A percentile compares a stretch with the other conserved stretches of the same genome.
Conservation (phyloP, 2,329 filamentous ascomycete genomes). For the Sphaerostilbella broomeana region DNA sequence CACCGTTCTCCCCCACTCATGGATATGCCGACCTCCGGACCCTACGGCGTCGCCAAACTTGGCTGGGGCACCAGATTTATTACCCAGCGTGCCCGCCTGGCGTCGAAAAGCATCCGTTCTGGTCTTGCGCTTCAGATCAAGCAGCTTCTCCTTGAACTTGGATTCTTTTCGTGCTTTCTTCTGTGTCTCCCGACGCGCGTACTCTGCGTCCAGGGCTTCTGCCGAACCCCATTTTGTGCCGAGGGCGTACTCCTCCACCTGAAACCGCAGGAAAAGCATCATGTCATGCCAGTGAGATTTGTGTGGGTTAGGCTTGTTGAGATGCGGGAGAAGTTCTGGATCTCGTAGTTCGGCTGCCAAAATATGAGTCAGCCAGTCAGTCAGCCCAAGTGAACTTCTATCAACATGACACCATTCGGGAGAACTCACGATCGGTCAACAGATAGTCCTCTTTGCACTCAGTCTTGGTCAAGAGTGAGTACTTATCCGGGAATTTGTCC, state of each 20-base stretch:
- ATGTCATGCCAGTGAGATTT: constrained; percentile 97
- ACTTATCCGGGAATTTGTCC: constrained; percentile 84
- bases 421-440: constrained; percentile 71
- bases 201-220: constrained; percentile 82
- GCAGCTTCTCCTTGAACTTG: constrained; percentile 84
- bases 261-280: constrained; percentile 92
- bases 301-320: constrained; percentile 88
- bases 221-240: constrained; percentile 83
- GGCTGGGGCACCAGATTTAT: constrained; percentile 40
- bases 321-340: constrained; percentile 74
- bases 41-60: constrained; percentile 74
- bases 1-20: constrained; percentile 74
- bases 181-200: constrained; percentile 67
- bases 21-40: constrained; percentile 66
- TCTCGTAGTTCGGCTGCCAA: constrained; percentile 77
- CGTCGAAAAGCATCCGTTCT: constrained; percentile 82
- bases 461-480: constrained; percentile 92
- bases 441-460: constrained; percentile 95
- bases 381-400: background rate
- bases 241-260: constrained; percentile 92
- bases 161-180: constrained; percentile 82
- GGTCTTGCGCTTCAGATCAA: constrained; percentile 89
- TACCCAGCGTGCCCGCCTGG: constrained; percentile 54
- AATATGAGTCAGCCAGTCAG: background rate
- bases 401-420: no score